Evolutionary conservation across 495 filamentous ascomycete genomes (phyloP), one percentile per base, ranked within the genome.

Genomic region (Penicillium chermesinum): DNA sequence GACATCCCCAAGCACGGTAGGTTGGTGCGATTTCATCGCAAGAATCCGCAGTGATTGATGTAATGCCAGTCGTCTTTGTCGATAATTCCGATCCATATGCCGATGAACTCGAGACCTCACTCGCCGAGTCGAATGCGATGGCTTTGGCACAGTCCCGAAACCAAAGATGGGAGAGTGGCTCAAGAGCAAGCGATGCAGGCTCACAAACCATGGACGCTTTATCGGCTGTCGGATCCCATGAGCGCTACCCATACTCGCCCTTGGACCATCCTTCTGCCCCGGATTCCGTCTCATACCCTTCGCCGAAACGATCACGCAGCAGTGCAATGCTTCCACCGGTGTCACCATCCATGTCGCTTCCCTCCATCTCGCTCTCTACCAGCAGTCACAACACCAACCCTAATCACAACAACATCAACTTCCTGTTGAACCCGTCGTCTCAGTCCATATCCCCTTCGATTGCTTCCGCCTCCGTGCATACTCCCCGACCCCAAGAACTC

Each of bases 41-140:
- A n/a, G n/a, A n/a, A 16, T 15, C 6, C 5, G 17, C 9, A 30
- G 40, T 44, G 19, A 21, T 40, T 44, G 37, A 40, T 48, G 1
- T 25, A 9, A 46, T 33, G 32, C 12, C 53, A 81, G 79, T 86
- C 14, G 80, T 80, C n/a, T 86, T 85, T 50, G 72, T 81, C 53
- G 73, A 85, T 53, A 79, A 79, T 36, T 74, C 73, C 27, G 80
- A 86, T 56, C 82, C 82, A 4, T 84, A 79, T 54, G 72, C 74
- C 15, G 79, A 84, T 25, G 76, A 77, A 16, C 63, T 69, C 12
- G 74, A 76, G 40, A 54, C 61, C 18, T 62, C 65, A 36, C 59
- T 67, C 14, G 58, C 48, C 41, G 67, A 63, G 46, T 55, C 59
- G 12, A 59, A 65, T 39, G 66, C 62, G 1, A 54, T 61, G 30